Base-by-base conservation (phyloP, 2,329 filamentous ascomycete genomes). In the Colletotrichum sp. region DNA sequence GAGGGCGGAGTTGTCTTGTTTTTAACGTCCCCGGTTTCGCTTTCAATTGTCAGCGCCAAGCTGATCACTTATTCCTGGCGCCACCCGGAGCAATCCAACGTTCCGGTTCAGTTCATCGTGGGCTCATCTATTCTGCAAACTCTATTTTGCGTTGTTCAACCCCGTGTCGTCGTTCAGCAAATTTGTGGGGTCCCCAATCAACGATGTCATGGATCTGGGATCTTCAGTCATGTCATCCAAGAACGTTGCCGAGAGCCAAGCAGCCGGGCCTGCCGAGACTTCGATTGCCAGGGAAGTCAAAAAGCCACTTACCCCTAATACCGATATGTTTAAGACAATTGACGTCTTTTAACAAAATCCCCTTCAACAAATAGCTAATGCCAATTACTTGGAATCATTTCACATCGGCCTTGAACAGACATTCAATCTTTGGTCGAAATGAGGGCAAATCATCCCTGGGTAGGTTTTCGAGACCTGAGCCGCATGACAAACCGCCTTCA, bases 161-260 rank as follows among this genome's bases (percentile, higher is more conserved):
- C 36, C 5, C 30, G 26, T 9, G 63, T 44, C 55, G 39, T 71
- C 22, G 22, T 68, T 65, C 30, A 57, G n/a, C 9, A 22, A 9
- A 30, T 30, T 39, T 68, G 48, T 68, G 73, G 73, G 34, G 73
- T 30, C n/a, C 5, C 9, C 44, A 68, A 68, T 75, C 69, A 65
- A 52, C 28, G 16, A 68, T 72, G 63, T 59, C 63, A 75, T 72
- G 73, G 63, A 63, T 72, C 63, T 24, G 13, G 68, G 72, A 39
- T 75, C 62, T 60, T 71, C 62, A 28, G 10, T 39, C 16, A 34
- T 44, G 34, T 48, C 63, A 39, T 26, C 18, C 30, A 30, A 68
- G 5, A 59, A 57, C 30, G 0, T 36, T 57, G 44, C 55, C 57
- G 44, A 15, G 30, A 66, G 63, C 59, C 69, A 68, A 64, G 69